Base-by-base conservation (phyloP, 169 alveolate genomes). In the Hepatocystis sp. region DNA sequence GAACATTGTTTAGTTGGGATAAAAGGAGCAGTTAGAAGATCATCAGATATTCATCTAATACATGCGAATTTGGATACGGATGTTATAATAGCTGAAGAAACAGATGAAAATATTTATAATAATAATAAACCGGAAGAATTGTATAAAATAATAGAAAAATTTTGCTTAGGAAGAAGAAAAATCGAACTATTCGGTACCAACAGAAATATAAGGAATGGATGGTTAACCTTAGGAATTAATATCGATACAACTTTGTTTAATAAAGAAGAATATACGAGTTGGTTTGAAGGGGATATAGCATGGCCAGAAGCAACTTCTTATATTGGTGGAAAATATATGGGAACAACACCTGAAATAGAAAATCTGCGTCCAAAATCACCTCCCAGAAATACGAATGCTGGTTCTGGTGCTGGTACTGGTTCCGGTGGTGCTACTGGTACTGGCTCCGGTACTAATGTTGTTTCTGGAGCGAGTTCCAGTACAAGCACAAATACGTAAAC, bases 21-120 rank as follows among this genome's bases (percentile, higher is more conserved):
- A n/a, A 94, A 94, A 65, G 99, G 99, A 2, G 96, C 97, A 10
- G 97, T 97, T 5, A 71, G 92, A 21, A 90, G 98, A 44, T 93
- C 92, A 7, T 90, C 86, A 34, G 99, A 97, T 88, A 85, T 94
- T 25, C 97, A 96, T 78, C 93, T 97, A 40, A 95, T 97, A 49
- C 99, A 97, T 91, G 96, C 99, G 0, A 97, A 97, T 86, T 89
- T 97, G n/a, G 99, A 97, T 86, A 96, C 99, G 2, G 99, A 97
- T 90, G 97, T 97, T 25, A 93, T 97, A n/a, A 95, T 97, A 0
- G 92, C 93, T 23, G 98, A 97, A 65, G 98, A 95, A 64, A 95
- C 96, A 1, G 97, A 93, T 15, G 58, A 90, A 44, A 51, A 84
- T 66, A 84, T 84, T 4, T 66, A 84, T 34, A 56, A 84, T 39